Conservation (phyloP, 1,139 yeast species). For the Scheffersomyces stambukii region DNA sequence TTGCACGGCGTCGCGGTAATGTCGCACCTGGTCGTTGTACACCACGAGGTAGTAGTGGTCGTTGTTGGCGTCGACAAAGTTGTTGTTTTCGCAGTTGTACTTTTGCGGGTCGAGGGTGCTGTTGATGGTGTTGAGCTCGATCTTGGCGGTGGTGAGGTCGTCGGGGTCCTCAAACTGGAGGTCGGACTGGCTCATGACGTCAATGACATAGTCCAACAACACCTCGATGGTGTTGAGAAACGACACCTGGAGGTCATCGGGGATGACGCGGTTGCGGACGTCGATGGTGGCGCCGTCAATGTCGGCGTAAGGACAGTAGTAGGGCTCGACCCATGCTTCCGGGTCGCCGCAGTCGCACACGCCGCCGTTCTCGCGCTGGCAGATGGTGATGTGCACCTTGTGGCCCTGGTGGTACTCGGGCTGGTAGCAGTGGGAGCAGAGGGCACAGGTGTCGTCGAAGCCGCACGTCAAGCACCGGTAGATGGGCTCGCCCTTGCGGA, state of each 20-base stretch:
- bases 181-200: slow-evolving; percentile 53
- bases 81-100: slow-evolving; percentile 21
- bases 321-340: slow-evolving; percentile 49
- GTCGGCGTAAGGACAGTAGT: slow-evolving; percentile 30
- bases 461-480: slow-evolving; percentile 83
- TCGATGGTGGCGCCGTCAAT: slow-evolving; percentile 11
- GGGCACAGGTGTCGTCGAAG: slow-evolving; percentile 79
- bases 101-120: slow-evolving; percentile 28
- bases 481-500: slow-evolving; percentile 82
- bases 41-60: slow-evolving; percentile 54
- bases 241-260: slow-evolving; percentile 30
- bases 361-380: slow-evolving; percentile 83
- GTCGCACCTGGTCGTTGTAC: slow-evolving; percentile 79
- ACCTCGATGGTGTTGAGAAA: slow-evolving; percentile 46
- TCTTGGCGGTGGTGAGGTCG: slow-evolving; percentile 16
- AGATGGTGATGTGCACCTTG: slow-evolving; percentile 66
- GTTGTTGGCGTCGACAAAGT: slow-evolving; percentile 40
- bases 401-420: slow-evolving; percentile 73
- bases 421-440: slow-evolving; percentile 76
- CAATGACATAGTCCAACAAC: slow-evolving; percentile 70
- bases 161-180: slow-evolving; percentile 30
- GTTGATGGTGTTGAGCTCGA: slow-evolving; percentile 22
- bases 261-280: slow-evolving; percentile 19
- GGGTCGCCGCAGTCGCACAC: slow-evolving; percentile 71
- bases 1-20: slow-evolving; percentile 69